A percentile compares a stretch with the other conserved stretches of the same genome.
These are phyloP conservation scores for Cercospora citrullina DNA, from an alignment of 2,329 filamentous ascomycete genomes.

Conservation along the genomic window DNA sequence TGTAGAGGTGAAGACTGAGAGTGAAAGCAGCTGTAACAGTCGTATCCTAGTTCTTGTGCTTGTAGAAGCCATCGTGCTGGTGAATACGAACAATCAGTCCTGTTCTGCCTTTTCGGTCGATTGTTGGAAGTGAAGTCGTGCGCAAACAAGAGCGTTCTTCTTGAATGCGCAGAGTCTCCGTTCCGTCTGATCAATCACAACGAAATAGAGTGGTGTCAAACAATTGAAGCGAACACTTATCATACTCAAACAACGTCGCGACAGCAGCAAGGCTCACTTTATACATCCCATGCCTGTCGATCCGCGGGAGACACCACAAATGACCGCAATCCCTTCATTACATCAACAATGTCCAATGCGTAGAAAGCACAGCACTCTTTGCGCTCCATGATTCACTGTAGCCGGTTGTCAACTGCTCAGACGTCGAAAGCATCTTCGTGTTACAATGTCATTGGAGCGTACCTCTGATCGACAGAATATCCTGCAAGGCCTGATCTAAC, in stretches of 20 bases:
- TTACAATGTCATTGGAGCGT: background rate
- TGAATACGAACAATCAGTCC: background rate
- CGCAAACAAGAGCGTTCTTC: background rate
- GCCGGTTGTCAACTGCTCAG: background rate
- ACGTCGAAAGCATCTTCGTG: background rate
- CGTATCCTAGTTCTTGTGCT: background rate
- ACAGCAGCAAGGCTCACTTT: background rate
- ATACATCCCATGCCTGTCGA: constrained; percentile 1
- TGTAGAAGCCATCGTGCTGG: background rate
- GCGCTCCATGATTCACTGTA: background rate
- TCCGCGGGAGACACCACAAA: background rate
- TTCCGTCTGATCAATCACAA: background rate
- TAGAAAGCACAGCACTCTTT: background rate
- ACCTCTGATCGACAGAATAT: background rate
- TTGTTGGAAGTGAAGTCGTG: background rate
- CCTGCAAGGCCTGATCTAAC: background rate
- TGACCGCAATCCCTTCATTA: background rate
- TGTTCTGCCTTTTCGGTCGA: background rate
- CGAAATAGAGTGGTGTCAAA: background rate
- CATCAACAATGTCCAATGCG: background rate
- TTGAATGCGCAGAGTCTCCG: background rate
- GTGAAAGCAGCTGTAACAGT: background rate
- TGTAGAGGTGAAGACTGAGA: background rate
- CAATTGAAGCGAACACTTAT: background rate
- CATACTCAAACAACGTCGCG: background rate